These are phyloP conservation scores for Botrytis byssoidea DNA, from an alignment of 2,329 filamentous ascomycete species.

Conservation along the genomic window DNA sequence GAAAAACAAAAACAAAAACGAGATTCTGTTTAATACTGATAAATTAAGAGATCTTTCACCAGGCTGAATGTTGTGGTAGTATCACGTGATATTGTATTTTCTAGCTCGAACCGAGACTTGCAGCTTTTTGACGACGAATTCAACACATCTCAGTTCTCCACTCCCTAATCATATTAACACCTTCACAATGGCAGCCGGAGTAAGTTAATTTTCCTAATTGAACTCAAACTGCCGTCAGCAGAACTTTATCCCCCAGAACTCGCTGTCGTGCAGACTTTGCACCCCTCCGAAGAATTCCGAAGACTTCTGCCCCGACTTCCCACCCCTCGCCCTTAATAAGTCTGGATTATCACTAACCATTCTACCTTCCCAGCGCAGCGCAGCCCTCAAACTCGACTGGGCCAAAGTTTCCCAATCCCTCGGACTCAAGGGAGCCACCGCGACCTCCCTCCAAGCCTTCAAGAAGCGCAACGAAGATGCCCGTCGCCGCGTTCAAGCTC, in stretches of 20 bases:
- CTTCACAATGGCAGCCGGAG: conserved; percentile 64
- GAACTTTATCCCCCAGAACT: not conserved
- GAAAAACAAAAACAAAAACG: not conserved
- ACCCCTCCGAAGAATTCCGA: conserved; percentile 23
- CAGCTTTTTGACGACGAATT: conserved; percentile 32
- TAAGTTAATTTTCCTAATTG: conserved; percentile 49
- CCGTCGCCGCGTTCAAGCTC: conserved; percentile 84
- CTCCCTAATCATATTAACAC: conserved; percentile 49
- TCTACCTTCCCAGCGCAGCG: conserved; percentile 71
- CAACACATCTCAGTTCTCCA: conserved; percentile 46
- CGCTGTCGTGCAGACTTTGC: conserved; percentile 3
- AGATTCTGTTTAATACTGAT: no score
- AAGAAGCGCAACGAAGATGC: conserved; percentile 99
- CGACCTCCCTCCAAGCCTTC: conserved; percentile 87
- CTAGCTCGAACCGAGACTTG: conserved; percentile 21
- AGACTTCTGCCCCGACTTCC: not conserved
- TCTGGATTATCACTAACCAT: conserved; percentile 24
- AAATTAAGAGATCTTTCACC: not conserved
- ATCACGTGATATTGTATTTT: conserved; percentile 29
- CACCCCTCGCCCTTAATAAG: not conserved
- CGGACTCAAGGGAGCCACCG: conserved; percentile 93
- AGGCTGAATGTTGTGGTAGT: not conserved
- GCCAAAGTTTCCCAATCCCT: conserved; percentile 90
- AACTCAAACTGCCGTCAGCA: not conserved
- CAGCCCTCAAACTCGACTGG: conserved; percentile 99